These are phyloP conservation scores for Lactifluus volemus DNA, from an alignment of 768 basidiomycete species.

Conservation along the genomic window DNA sequence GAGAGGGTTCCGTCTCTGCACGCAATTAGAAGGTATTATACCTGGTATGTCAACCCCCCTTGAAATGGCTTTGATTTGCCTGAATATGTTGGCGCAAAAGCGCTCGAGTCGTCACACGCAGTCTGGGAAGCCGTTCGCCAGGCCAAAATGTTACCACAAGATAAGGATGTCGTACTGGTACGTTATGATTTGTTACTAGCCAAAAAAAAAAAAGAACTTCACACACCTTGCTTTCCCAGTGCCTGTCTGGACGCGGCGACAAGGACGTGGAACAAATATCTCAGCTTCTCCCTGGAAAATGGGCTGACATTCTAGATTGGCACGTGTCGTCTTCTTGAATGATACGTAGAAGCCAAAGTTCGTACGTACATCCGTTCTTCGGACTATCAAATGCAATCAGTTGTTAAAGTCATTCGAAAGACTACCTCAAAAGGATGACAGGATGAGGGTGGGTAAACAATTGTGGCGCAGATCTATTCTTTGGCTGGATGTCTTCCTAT, in stretches of 20 bases:
- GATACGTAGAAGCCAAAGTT: not conserved
- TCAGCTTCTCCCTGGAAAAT: slow-evolving; percentile 83
- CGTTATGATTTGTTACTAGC: slow-evolving; percentile 28
- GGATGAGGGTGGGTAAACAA: not conserved
- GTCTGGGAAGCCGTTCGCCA: slow-evolving; percentile 86
- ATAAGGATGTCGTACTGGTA: slow-evolving; percentile 85
- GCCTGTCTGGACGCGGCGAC: slow-evolving; percentile 91
- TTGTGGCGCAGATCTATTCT: not conserved
- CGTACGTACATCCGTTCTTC: not conserved
- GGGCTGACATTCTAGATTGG: slow-evolving; percentile 94
- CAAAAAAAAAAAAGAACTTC: not conserved
- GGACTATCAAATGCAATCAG: not conserved
- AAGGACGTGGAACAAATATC: slow-evolving; percentile 98
- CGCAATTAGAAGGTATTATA: slow-evolving; percentile 94
- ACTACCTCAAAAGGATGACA: not conserved
- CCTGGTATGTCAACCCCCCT: slow-evolving; percentile 48
- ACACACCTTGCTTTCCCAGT: slow-evolving; percentile 36
- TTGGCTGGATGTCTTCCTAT: not conserved
- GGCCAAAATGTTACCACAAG: slow-evolving; percentile 77
- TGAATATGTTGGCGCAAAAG: slow-evolving; percentile 32
- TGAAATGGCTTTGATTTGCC: not conserved
- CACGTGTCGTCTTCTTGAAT: slow-evolving; percentile 43
- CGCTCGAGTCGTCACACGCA: slow-evolving; percentile 92
- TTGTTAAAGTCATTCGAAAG: not conserved
- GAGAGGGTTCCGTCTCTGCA: slow-evolving; percentile 84